A percentile compares a stretch with the other conserved stretches of the same genome.
Evolutionary conservation across 176 grass and related monocot species (phyloP).

Genomic region (Triticum aestivum): IWGSC_CS_RefSeq_v2.1 NC_057795.1:526975529-526976028

Average conservation of each 20-base stretch:
- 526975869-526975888: neutral
- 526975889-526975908: conserved; percentile 50
- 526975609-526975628: neutral
- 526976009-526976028: conserved; percentile 5
- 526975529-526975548: neutral
- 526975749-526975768: neutral
- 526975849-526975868: too few species aligned
- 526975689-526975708: neutral
- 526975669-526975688: too few species aligned
- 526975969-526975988: neutral
- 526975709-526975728: neutral
- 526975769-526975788: neutral
- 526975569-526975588: neutral
- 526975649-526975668: too few species aligned
- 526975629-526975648: neutral
- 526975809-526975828: neutral
- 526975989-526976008: neutral
- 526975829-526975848: neutral
- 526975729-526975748: neutral
- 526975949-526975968: conserved; percentile 31
- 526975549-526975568: neutral
- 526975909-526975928: conserved; percentile 10
- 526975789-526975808: neutral
- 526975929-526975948: conserved; percentile 25
- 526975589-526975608: neutral